Base-by-base conservation (phyloP, 2,329 filamentous ascomycete species). In the Cercospora sesami region DNA sequence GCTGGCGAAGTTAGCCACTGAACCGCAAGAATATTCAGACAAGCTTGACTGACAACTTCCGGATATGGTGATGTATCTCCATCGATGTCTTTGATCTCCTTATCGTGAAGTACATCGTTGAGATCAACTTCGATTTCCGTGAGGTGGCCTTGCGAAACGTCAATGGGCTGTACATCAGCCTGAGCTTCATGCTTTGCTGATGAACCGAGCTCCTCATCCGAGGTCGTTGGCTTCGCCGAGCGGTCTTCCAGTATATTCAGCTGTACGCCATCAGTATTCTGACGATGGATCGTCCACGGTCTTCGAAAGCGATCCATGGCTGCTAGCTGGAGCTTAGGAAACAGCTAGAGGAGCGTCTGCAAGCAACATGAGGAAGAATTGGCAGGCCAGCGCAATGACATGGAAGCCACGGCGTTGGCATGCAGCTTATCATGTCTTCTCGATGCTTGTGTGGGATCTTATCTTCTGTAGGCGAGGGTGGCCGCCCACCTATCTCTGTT, bases 61-160 rank as follows among this genome's bases (percentile, higher is more conserved):
- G 88, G 85, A 73, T 90, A 91, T 0, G 88, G 89, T 2, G 88
- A 90, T 75, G 73, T 74, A 36, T 75, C 72, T 2, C 62, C 70
- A 10, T 74, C 73, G n/a, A 75, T 64, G 60, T 73, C 73, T 33
- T 73, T 71, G 23, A 72, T 31, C 21, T 75, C 69, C 4, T 89
- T 81, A 67, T 88, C 85, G 31, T 80, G 78, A 6, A 84, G 81
- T 3, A 75, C 78, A n/a, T 79, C 77, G 28, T 78, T 77, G 6
- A 80, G 72, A 36, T 77, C 77, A 55, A 78, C 75, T 53, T 79
- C 77, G 21, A 78, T 76, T 55, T 80, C 77, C 33, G 74, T 71
- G 7, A 74, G 63, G 63, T 75, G 71, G 16, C 73, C 75, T 59
- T 71, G 67, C 28, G 71, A 72, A 31, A 71, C 36, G 64, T 76